A percentile compares a stretch with the other conserved stretches of the same genome.
These are phyloP conservation scores for Aspergillus japonicus DNA, from an alignment of 2,329 filamentous ascomycete genomes.

Conservation along the genomic window DNA sequence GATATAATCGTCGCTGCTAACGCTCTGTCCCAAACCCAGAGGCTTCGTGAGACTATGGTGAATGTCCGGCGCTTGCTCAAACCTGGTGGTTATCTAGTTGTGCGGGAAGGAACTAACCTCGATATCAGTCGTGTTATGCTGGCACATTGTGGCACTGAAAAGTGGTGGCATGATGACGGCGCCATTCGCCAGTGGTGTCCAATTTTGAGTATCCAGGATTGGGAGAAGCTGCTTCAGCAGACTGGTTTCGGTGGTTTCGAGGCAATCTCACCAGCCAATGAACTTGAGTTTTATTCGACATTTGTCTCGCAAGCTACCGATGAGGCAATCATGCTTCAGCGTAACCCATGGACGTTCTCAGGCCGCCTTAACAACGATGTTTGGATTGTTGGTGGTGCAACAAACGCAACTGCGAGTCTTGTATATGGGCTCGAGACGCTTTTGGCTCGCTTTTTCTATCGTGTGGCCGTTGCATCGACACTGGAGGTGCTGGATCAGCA, in stretches of 20 bases:
- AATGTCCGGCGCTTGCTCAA: conserved; percentile 25
- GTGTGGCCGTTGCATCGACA: neutral
- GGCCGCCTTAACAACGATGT: neutral
- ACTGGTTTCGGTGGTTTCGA: conserved; percentile 6
- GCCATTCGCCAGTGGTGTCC: neutral
- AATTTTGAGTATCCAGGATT: neutral
- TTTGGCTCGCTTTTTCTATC: neutral
- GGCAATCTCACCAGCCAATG: neutral
- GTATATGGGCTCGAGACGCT: neutral
- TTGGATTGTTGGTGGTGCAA: neutral
- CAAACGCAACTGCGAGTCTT: neutral
- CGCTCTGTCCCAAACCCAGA: conserved; percentile 27
- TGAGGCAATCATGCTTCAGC: neutral
- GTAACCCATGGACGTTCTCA: neutral
- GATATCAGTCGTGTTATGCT: neutral
- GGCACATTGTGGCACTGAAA: neutral
- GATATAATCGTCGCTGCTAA: conserved; percentile 32
- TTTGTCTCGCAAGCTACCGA: conserved; percentile 8
- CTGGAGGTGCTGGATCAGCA: neutral
- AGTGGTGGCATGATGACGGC: neutral
- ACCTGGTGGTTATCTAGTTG: conserved; percentile 38
- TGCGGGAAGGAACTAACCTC: neutral
- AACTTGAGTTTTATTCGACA: neutral
- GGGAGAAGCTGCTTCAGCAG: neutral
- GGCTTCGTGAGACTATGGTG: conserved; percentile 20